Evolutionary conservation across 495 filamentous ascomycete species (phyloP), one percentile per base, ranked within the genome.

Genomic region (Astrocystis sublimbata): DNA sequence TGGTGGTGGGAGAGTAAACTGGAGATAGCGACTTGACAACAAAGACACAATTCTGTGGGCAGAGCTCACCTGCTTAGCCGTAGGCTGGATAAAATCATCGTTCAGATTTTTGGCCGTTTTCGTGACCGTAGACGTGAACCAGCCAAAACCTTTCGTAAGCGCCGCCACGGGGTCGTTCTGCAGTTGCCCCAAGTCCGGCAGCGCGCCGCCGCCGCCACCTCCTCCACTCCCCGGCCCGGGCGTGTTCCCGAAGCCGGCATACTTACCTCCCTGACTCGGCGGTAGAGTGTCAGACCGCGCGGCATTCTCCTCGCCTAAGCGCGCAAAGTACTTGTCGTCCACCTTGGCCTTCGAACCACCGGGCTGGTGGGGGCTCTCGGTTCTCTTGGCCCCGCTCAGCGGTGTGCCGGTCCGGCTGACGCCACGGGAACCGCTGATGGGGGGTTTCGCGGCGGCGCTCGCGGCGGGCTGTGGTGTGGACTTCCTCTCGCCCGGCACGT

Each of bases 251-350:
- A 98, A 98, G 0, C 94, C 94, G 7, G 78, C 81, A 70, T 90
- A 98, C 76, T 96, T 97, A 1, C 94, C 94, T 42, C 94, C 94
- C 73, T 96, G 92, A 42, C 81, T 89, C 1, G 94, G 94, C 26
- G 91, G 87, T 49, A 98, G 60, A 59, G 86, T 81, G 3, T 85
- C 90, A 5, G 88, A 79, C 43, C 94, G 82, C n/a, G 75, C 73
- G 4, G 90, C 88, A 75, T 98, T 98, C 56, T 89, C 88, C 51
- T 76, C 77, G 3, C 93, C 93, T 72, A 96, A 79, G 24, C 85
- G 84, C 9, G 92, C 86, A 76, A 98, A 97, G 75, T 93, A 98
- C 50, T 88, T 86, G 75, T 97, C 94, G 73, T 98, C 80, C 51
- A 85, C 83, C 68, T 83, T 84, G 50, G 79, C 79, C 69, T 83